phyloP scores from a whole-genome alignment of 2,329 filamentous ascomycete species.

The Botrytis fabae region DNA sequence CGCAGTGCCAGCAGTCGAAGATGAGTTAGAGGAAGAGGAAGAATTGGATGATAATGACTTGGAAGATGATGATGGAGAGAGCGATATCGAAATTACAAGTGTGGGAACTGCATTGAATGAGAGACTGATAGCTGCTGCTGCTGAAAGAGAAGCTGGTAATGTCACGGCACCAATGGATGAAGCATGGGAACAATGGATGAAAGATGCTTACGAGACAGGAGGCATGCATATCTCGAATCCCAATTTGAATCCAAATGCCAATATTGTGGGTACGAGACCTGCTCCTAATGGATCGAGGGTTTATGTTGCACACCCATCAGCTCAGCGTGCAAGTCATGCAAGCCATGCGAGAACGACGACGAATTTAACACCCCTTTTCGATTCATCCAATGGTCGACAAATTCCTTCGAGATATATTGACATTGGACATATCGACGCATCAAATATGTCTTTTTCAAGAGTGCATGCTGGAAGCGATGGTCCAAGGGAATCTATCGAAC shows the following conservation, averaged over 20 bases:
- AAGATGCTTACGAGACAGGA: conserved; percentile 66
- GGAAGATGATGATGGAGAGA: conserved; percentile 50
- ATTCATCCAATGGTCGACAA: neutral
- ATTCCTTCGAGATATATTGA: neutral
- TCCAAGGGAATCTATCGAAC: neutral
- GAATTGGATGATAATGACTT: conserved; percentile 40
- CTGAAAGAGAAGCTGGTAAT: conserved; percentile 62
- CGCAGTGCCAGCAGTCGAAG: conserved; percentile 34
- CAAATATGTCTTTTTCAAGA: neutral
- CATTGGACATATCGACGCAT: neutral
- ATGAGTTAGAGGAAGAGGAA: conserved; percentile 42
- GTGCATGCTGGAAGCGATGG: neutral
- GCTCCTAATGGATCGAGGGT: conserved; percentile 29
- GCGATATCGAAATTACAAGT: conserved; percentile 55
- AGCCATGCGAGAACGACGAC: no score
- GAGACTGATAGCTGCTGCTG: conserved; percentile 63
- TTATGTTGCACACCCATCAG: neutral
- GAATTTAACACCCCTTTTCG: neutral
- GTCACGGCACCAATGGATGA: conserved; percentile 62
- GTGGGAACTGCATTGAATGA: conserved; percentile 64
- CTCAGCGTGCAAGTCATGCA: neutral
- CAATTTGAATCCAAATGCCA: conserved; percentile 37
- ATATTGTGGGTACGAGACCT: conserved; percentile 42
- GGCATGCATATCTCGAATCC: conserved; percentile 50
- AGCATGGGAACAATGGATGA: conserved; percentile 74